Conservation (phyloP, 1,284 basidiomycete species). For the Takashimella tepidaria region DNA sequence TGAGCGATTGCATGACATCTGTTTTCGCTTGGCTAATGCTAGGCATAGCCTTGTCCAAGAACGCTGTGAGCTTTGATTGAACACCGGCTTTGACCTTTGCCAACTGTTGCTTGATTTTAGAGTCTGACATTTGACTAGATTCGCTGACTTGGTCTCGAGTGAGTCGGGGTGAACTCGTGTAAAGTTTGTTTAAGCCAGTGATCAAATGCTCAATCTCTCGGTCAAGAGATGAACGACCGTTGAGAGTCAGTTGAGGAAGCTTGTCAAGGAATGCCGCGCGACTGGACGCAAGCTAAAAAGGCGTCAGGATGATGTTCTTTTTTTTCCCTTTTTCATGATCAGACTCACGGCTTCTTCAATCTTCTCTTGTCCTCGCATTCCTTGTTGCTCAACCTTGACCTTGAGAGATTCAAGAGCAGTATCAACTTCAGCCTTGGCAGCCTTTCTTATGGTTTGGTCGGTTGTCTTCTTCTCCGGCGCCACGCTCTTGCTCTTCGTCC, state of each 20-base stretch:
- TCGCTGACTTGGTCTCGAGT: conserved; percentile 33
- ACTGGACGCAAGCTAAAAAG: background rate
- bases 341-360: conserved; percentile 30
- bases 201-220: conserved; percentile 37
- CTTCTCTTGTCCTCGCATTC: conserved; percentile 24
- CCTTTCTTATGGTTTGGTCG: background rate
- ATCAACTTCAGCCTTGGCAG: background rate
- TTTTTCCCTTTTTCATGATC: too few relatives aligned
- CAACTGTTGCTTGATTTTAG: conserved; percentile 9
- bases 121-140: conserved; percentile 27
- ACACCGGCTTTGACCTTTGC: background rate
- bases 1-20: conserved; percentile 24
- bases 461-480: background rate
- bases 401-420: conserved; percentile 16
- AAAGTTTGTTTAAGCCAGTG: conserved; percentile 43
- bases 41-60: conserved; percentile 19
- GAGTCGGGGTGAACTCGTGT: conserved; percentile 29
- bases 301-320: too few relatives aligned
- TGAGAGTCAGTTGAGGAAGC: background rate
- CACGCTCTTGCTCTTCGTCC: conserved; percentile 1
- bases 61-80: background rate
- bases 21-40: conserved; percentile 21
- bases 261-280: background rate
- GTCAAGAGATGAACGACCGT: conserved; percentile 12
- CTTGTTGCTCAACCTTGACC: conserved; percentile 28